Evolutionary conservation across 1,284 basidiomycete genomes (phyloP).

Genomic region (Porogramme epimiltina): DNA sequence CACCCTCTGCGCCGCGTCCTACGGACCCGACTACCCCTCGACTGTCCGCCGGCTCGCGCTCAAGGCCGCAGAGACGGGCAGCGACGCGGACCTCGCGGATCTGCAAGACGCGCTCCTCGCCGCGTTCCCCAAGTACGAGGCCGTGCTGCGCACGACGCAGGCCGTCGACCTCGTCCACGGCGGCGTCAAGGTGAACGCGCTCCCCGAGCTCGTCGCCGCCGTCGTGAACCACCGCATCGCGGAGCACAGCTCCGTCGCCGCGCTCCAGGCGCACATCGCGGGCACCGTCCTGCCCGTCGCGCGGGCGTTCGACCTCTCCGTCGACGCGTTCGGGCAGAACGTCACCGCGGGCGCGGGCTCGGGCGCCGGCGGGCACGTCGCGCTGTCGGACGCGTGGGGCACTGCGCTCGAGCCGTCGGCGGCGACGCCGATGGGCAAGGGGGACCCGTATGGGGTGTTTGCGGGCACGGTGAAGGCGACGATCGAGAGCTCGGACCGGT

Average conservation of each 20-base stretch:
- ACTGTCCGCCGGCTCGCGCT: conserved; percentile 19
- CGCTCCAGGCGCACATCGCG: conserved; percentile 42
- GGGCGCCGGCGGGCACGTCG: conserved; percentile 28
- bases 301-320: conserved; percentile 48
- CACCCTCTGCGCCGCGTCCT: conserved; percentile 27
- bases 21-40: conserved; percentile 23
- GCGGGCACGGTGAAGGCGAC: conserved; percentile 51
- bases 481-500: conserved; percentile 22
- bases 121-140: conserved; percentile 27
- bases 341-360: conserved; percentile 23
- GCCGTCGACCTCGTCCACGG: conserved; percentile 69
- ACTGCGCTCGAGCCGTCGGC: conserved; percentile 57
- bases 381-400: conserved; percentile 43
- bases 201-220: conserved; percentile 55
- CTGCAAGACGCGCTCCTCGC: conserved; percentile 39
- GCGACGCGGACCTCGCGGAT: neutral
- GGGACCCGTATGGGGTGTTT: conserved; percentile 50
- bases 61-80: conserved; percentile 25
- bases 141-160: conserved; percentile 64
- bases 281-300: conserved; percentile 45
- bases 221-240: conserved; percentile 59
- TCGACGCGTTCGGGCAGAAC: conserved; percentile 48
- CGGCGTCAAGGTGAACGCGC: conserved; percentile 61
- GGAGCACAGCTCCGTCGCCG: conserved; percentile 44
- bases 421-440: conserved; percentile 44